A percentile compares a stretch with the other conserved stretches of the same genome.
phyloP scores from a whole-genome alignment of 2,329 filamentous ascomycete genomes.

The Cyphellophora europaea region DNA sequence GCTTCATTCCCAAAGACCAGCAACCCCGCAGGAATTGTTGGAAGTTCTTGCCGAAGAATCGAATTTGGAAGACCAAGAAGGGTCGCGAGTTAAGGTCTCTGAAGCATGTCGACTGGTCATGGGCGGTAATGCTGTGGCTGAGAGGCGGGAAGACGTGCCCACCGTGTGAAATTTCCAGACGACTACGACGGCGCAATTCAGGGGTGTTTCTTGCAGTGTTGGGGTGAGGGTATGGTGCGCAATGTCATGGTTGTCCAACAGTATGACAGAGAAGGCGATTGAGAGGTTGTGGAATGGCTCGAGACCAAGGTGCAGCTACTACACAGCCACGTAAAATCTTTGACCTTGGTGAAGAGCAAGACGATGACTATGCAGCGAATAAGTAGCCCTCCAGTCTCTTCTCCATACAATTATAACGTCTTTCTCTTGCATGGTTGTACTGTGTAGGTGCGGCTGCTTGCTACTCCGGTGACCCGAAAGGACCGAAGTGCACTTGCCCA shows the following conservation, averaged over 20 bases:
- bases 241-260: background rate
- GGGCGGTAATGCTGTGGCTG: background rate
- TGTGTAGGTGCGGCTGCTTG: too few species aligned
- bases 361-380: too few species aligned
- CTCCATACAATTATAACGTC: too few species aligned
- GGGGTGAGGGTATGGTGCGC: background rate
- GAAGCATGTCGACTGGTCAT: background rate
- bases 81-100: background rate
- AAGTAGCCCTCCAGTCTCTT: too few species aligned
- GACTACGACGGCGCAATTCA: background rate
- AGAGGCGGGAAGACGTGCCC: background rate
- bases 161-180: background rate
- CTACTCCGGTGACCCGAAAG: too few species aligned
- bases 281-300: conserved; percentile 26
- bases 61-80: background rate
- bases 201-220: background rate
- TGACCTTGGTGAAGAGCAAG: too few species aligned
- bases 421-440: too few species aligned
- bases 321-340: too few species aligned
- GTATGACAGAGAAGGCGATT: too few species aligned
- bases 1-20: conserved; percentile 1
- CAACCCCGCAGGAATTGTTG: conserved; percentile 4
- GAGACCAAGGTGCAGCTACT: too few species aligned
- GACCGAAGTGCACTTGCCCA: too few species aligned
- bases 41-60: conserved; percentile 5